phyloP scores from a whole-genome alignment of 2,329 filamentous ascomycete species.

The Xylaria hypoxylon region DNA sequence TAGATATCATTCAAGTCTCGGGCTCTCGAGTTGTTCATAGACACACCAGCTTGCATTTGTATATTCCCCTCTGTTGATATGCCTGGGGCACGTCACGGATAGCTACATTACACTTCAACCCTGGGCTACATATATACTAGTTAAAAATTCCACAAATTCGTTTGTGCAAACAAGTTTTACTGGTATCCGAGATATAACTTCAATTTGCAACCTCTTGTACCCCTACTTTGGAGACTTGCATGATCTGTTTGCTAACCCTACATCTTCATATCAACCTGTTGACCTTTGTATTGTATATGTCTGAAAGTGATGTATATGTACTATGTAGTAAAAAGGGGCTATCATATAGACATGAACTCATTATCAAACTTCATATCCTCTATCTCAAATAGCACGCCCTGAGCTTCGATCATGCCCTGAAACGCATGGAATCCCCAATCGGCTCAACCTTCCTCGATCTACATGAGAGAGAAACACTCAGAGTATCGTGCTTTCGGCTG shows the following conservation, averaged over 20 bases:
- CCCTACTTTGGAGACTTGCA: neutral
- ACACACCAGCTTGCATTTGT: neutral
- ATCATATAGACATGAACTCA: neutral
- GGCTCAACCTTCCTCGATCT: slow-evolving; percentile 17
- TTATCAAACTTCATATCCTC: neutral
- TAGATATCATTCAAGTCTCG: neutral
- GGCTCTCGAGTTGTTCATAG: neutral
- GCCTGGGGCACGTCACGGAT: slow-evolving; percentile 26
- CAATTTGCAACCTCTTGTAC: neutral
- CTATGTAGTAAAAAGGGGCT: neutral
- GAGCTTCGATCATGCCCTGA: neutral
- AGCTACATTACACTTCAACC: slow-evolving; percentile 30
- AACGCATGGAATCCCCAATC: neutral
- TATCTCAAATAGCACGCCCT: neutral
- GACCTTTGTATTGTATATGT: neutral
- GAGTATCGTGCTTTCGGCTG: neutral
- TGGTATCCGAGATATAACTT: neutral
- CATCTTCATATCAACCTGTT: neutral
- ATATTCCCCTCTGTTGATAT: neutral
- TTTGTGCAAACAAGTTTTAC: slow-evolving; percentile 25
- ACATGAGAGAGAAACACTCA: neutral
- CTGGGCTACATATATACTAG: slow-evolving; percentile 20
- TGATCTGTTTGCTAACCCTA: slow-evolving; percentile 15
- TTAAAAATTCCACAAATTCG: slow-evolving; percentile 13
- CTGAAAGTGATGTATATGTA: neutral